Evolutionary conservation across 305 asterid species (phyloP), one percentile per base, ranked within the genome.

Genomic region (Fraxinus floribunda): DNA sequence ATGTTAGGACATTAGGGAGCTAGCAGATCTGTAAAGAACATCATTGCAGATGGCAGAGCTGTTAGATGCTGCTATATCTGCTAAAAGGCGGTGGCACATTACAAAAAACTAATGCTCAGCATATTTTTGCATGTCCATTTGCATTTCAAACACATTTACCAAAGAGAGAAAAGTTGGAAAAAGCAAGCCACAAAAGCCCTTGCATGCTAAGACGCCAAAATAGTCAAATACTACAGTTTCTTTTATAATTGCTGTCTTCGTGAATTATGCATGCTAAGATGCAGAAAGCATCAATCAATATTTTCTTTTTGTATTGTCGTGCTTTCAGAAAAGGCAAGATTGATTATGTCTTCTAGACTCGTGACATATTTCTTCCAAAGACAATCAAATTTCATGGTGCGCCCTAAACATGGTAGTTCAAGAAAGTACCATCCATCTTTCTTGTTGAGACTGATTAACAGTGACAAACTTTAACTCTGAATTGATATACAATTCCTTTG

Each of bases 371-470:
- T 29, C 38, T 68, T 6, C 38, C 15, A 11, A 68, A 68, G 38
- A 66, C 75, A 68, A 68, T 68, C 36, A 68, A 26, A 20, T 75
- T 26, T 77, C 77, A 73, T 57, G 26, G 66, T 44, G 32, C 26
- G 11, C 60, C 36, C 80, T 18, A 64, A 34, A 78, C 30, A 13
- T 49, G 78, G 38, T 73, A 39, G 5, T 74, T 57, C 32, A 64
- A 76, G 79, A 77, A 82, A 76, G 78, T 90, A 96, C 99, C 99
- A 91, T 87, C 97, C 97, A 96, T 75, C 89, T 89, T 83, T 90
- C 95, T 62, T 49, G 80, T 55, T 75, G 84, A 52, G 98, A 92
- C 83, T 85, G 90, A 74, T 83, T 84, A 75, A 86, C 88, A 62
- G 91, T 83, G 78, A 83, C 90, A 74, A 90, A 88, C 57, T 91